These are phyloP conservation scores for Russula foetens DNA, from an alignment of 768 basidiomycete genomes.

Conservation along the genomic window DNA sequence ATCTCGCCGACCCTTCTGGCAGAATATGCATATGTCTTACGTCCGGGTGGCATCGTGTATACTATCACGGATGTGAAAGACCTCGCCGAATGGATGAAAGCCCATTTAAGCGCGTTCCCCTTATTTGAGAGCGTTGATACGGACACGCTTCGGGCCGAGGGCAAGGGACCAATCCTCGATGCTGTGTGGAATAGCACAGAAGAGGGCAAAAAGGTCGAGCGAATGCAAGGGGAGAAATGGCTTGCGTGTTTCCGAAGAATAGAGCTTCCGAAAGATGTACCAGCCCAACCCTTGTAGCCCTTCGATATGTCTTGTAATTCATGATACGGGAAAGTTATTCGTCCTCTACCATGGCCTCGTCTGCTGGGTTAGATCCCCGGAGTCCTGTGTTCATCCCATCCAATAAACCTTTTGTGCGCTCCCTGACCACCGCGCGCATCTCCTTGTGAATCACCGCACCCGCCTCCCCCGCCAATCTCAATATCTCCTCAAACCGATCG, in stretches of 20 bases:
- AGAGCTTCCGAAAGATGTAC: conserved; percentile 16
- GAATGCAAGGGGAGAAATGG: conserved; percentile 88
- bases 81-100: conserved; percentile 91
- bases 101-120: conserved; percentile 81
- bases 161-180: conserved; percentile 71
- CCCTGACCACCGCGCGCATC: conserved; percentile 68
- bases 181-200: conserved; percentile 83
- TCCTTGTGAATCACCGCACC: conserved; percentile 71
- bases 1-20: conserved; percentile 96
- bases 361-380: conserved; percentile 10
- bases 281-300: neutral
- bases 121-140: conserved; percentile 78
- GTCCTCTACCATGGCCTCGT: conserved; percentile 16
- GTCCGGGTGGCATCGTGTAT: conserved; percentile 92
- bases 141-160: conserved; percentile 63
- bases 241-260: conserved; percentile 82
- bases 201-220: conserved; percentile 93
- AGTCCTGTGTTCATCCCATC: conserved; percentile 48
- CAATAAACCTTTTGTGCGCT: conserved; percentile 53
- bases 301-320: neutral
- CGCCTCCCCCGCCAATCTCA: conserved; percentile 70
- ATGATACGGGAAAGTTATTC: neutral
- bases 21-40: conserved; percentile 91
- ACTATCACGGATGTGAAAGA: conserved; percentile 97
- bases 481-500: conserved; percentile 86